Percentiles rank a stretch among this genome's conserved stretches.
phyloP scores from a whole-genome alignment of 23 red algal genomes.

The Rhodosorus marinus region DNA sequence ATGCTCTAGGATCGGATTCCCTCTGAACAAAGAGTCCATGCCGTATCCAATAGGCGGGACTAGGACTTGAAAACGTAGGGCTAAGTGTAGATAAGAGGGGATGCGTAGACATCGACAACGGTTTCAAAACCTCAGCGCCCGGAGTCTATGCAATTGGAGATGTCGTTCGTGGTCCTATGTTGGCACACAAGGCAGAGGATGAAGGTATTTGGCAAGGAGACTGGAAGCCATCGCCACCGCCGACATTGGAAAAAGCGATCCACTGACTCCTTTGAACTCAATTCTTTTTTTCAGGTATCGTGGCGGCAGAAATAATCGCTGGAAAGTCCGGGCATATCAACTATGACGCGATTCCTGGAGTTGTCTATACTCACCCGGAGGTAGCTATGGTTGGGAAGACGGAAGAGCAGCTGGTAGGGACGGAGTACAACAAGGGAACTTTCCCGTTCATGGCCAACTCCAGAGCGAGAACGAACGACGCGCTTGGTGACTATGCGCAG shows the following conservation, averaged over 20 bases:
- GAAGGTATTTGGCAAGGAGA: no score
- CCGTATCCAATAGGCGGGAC: no score
- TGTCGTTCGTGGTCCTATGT: conserved; percentile 85
- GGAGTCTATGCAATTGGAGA: conserved; percentile 97
- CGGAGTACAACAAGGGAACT: conserved; percentile 75
- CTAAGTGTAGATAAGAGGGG: conserved; percentile 54
- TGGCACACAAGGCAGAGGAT: conserved; percentile 97
- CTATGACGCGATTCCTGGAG: conserved; percentile 86
- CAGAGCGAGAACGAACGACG: conserved; percentile 82
- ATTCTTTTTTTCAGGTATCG: no score
- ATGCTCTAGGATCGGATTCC: no score
- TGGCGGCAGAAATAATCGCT: conserved; percentile 80
- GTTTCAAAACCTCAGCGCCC: conserved; percentile 58
- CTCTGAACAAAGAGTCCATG: no score
- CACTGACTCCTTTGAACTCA: background rate
- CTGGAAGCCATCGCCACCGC: background rate
- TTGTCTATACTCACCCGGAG: conserved; percentile 96
- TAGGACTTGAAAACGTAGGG: conserved; percentile 80
- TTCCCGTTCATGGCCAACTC: conserved; percentile 99
- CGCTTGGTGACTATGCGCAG: conserved; percentile 72
- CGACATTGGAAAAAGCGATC: background rate
- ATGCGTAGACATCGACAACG: conserved; percentile 44
- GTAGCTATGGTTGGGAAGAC: conserved; percentile 98
- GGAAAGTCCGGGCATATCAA: conserved; percentile 67
- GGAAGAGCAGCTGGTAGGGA: conserved; percentile 79